Conservation (phyloP, 805 yeast species). For the Cyberlindnera xishuangbannaensis region DNA sequence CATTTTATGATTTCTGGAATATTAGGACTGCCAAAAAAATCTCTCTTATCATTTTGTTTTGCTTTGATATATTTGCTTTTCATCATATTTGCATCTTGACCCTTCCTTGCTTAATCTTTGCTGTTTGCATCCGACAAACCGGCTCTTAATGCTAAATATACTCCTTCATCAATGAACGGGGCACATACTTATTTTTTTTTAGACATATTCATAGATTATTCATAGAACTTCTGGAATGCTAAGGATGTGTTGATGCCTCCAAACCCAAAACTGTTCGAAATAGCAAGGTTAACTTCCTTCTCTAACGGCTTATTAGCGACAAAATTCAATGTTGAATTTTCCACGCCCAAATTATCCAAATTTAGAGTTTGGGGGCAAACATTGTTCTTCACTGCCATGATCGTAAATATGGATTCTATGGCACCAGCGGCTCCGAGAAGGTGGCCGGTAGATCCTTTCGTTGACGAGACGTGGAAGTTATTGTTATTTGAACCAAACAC, state of each 20-base stretch:
- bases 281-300: constrained; percentile 46
- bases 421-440: constrained; percentile 95
- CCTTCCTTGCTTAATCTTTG: not conserved
- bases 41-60: too few relatives aligned
- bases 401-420: constrained; percentile 79
- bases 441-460: constrained; percentile 93
- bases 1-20: constrained; percentile 24
- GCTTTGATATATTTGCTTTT: not conserved
- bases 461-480: constrained; percentile 58
- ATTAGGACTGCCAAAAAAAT: too few relatives aligned
- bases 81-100: not conserved
- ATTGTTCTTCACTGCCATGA: constrained; percentile 53
- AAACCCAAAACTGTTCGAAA: constrained; percentile 92
- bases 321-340: constrained; percentile 50
- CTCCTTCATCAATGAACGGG: too few relatives aligned
- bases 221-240: constrained; percentile 36
- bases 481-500: constrained; percentile 37
- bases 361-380: constrained; percentile 79
- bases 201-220: not conserved
- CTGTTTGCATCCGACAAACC: not conserved
- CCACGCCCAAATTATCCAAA: constrained; percentile 48
- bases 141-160: not conserved
- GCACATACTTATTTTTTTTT: not conserved
- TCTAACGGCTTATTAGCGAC: constrained; percentile 42
- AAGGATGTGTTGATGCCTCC: constrained; percentile 93